Conservation (phyloP, 176 grass and related monocot species). For the Oryza glaberrima region DNA sequence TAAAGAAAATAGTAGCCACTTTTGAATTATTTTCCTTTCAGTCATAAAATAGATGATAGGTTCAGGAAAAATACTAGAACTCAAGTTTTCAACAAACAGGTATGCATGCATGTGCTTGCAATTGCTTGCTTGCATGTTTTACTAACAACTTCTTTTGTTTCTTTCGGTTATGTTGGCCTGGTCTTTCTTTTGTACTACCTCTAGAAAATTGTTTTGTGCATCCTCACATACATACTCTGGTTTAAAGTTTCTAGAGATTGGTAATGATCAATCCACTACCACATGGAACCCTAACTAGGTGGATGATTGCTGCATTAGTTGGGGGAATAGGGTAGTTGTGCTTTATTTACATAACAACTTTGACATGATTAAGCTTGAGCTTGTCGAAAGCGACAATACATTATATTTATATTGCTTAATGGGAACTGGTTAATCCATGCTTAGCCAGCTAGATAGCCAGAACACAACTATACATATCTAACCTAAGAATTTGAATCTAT, state of each 20-base stretch:
- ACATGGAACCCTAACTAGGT: slow-evolving; percentile 27
- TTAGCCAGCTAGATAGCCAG: not conserved
- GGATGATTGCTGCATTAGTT: not conserved
- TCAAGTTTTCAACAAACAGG: not conserved
- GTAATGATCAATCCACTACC: not conserved
- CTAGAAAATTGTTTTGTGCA: not conserved
- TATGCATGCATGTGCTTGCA: slow-evolving; percentile 4
- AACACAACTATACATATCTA: not conserved
- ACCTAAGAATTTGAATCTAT: not conserved
- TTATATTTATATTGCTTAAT: not conserved
- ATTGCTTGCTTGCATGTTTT: not conserved
- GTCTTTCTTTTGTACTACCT: not conserved
- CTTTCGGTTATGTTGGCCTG: not conserved
- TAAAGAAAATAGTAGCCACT: not conserved
- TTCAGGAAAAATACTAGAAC: not conserved
- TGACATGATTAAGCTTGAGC: not conserved
- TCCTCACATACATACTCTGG: not conserved
- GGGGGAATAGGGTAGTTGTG: not conserved
- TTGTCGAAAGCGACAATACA: not conserved
- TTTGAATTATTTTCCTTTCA: not conserved
- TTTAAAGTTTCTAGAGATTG: slow-evolving; percentile 22
- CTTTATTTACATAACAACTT: not conserved
- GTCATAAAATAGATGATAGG: not conserved
- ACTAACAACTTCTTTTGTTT: not conserved
- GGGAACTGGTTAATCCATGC: not conserved